Conservation (phyloP, 2,329 filamentous ascomycete species). For the Aspergillus sp. region DNA sequence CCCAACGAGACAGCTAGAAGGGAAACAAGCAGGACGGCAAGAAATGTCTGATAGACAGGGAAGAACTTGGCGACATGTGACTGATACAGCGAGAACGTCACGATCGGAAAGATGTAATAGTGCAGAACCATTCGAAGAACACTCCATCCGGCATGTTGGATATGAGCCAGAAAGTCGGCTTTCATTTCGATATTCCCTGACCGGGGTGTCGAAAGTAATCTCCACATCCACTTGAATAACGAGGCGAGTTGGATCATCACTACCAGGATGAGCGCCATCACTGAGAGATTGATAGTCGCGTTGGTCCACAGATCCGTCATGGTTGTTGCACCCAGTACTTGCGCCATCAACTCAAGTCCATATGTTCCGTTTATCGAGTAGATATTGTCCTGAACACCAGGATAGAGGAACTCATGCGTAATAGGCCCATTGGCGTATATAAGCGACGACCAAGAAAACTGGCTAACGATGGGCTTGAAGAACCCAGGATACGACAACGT, state of each 20-base stretch:
- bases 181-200: background rate
- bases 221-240: conserved; percentile 2
- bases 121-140: conserved; percentile 5
- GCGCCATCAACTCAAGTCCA: conserved; percentile 11
- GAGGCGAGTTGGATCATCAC: background rate
- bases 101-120: conserved; percentile 6
- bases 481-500: conserved; percentile 9
- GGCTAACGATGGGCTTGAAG: conserved; percentile 6
- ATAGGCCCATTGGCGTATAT: conserved; percentile 8
- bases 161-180: background rate
- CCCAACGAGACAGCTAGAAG: background rate
- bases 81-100: conserved; percentile 3
- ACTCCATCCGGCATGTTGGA: conserved; percentile 5
- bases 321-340: conserved; percentile 7
- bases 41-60: background rate
- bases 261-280: conserved; percentile 2
- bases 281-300: conserved; percentile 6
- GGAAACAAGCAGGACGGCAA: background rate
- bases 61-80: background rate
- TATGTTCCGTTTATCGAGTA: conserved; percentile 7
- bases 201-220: background rate
- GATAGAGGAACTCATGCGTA: conserved; percentile 8
- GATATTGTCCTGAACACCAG: conserved; percentile 6
- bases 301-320: conserved; percentile 9
- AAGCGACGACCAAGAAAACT: conserved; percentile 12